Conservation (phyloP, 106 monocot species). For the Dioscorea zingiberensis region DNA sequence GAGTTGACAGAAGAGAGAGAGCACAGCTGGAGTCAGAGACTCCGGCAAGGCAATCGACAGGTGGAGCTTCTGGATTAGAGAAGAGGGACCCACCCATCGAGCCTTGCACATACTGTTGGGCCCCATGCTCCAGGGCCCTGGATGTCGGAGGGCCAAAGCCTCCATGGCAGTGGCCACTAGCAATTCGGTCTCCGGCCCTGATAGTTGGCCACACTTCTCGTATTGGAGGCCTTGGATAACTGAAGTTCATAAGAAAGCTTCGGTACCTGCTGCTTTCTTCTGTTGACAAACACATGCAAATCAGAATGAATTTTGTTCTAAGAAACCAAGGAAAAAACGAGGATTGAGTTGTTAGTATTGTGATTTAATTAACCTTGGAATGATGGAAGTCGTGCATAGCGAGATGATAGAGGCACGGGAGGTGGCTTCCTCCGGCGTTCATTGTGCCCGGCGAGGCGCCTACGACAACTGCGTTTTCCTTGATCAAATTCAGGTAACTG, state of each 20-base stretch:
- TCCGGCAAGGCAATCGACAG: slow-evolving; percentile 35
- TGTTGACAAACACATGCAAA: slow-evolving; percentile 10
- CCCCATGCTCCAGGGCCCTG: background rate
- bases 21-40: slow-evolving; percentile 84
- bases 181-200: slow-evolving; percentile 14
- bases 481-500: slow-evolving; percentile 63
- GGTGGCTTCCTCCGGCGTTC: slow-evolving; percentile 56
- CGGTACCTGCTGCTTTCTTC: slow-evolving; percentile 34
- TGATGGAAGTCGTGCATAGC: slow-evolving; percentile 35
- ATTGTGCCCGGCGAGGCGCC: slow-evolving; percentile 60
- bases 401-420: slow-evolving; percentile 42
- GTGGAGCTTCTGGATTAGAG: slow-evolving; percentile 23
- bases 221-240: slow-evolving; percentile 20
- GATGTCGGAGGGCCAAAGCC: background rate
- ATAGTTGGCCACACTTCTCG: slow-evolving; percentile 38
- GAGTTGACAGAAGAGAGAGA: slow-evolving; percentile 99
- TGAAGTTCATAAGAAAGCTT: slow-evolving; percentile 55
- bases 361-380: slow-evolving; percentile 33
- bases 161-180: slow-evolving; percentile 6
- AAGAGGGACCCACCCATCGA: slow-evolving; percentile 2
- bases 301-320: background rate
- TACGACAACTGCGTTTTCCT: slow-evolving; percentile 63
- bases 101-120: slow-evolving; percentile 17
- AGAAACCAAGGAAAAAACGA: too few species aligned
- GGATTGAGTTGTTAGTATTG: background rate